phyloP scores from a whole-genome alignment of 179 eudicot genomes.

The Dionaea muscipula region DNA sequence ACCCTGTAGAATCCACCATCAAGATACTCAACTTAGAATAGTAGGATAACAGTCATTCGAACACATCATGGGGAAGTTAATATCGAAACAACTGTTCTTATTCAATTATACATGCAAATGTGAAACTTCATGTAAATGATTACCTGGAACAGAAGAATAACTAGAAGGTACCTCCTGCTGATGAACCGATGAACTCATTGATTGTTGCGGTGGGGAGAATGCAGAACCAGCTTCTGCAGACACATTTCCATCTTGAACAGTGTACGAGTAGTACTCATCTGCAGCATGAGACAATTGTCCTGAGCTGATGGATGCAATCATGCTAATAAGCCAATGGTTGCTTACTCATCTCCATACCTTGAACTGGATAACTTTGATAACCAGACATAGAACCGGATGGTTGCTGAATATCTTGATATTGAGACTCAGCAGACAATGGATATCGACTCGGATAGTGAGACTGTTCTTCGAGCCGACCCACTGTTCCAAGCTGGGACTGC shows the following conservation, averaged over 20 bases:
- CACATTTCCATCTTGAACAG: slow-evolving; percentile 37
- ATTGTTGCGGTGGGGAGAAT: slow-evolving; percentile 38
- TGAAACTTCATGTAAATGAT: slow-evolving; percentile 38
- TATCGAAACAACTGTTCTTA: background rate
- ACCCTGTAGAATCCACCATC: too few species aligned
- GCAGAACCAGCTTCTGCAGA: slow-evolving; percentile 34
- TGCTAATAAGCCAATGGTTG: slow-evolving; percentile 30
- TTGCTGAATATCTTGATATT: slow-evolving; percentile 38
- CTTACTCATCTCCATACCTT: slow-evolving; percentile 27
- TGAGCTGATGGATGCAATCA: slow-evolving; percentile 30
- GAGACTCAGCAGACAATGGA: slow-evolving; percentile 31
- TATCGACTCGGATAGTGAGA: slow-evolving; percentile 46
- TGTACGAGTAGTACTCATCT: slow-evolving; percentile 33
- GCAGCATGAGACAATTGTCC: slow-evolving; percentile 34
- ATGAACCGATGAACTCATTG: slow-evolving; percentile 45
- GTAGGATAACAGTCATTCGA: background rate
- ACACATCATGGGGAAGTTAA: background rate
- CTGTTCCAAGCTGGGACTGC: slow-evolving; percentile 32
- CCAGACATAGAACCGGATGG: slow-evolving; percentile 29
- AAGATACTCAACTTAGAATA: too few species aligned
- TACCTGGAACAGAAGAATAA: slow-evolving; percentile 97
- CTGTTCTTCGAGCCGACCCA: slow-evolving; percentile 33
- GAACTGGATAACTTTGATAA: slow-evolving; percentile 42
- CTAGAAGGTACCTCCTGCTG: slow-evolving; percentile 99
- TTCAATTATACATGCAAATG: slow-evolving; percentile 35